These are phyloP conservation scores for Psilocybe sp. DNA, from an alignment of 768 basidiomycete genomes.

Conservation along the genomic window DNA sequence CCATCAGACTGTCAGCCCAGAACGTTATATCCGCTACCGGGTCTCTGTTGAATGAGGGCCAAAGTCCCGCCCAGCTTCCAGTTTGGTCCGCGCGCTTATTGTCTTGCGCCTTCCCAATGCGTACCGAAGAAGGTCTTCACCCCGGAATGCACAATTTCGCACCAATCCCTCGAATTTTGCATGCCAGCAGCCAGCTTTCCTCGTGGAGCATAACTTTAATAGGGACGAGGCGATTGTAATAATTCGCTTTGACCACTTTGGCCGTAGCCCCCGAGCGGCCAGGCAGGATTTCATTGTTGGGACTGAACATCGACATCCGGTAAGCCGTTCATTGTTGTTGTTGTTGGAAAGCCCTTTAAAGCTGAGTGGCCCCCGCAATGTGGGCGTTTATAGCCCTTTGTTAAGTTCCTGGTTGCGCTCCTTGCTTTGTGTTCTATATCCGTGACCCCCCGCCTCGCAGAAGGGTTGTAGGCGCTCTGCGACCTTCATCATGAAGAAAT, in stretches of 20 bases:
- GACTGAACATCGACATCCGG: constrained; percentile 13
- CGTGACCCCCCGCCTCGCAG: neutral
- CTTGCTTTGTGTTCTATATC: neutral
- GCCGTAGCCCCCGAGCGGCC: constrained; percentile 19
- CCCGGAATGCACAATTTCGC: constrained; percentile 29
- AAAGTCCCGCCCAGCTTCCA: constrained; percentile 24
- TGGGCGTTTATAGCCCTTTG: constrained; percentile 8
- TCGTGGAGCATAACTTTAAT: constrained; percentile 36
- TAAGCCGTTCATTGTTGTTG: constrained; percentile 23
- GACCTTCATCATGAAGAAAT: constrained; percentile 26
- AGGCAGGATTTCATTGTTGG: constrained; percentile 29
- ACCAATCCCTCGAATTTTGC: constrained; percentile 24
- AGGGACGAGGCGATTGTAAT: constrained; percentile 21
- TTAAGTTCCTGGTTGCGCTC: constrained; percentile 1
- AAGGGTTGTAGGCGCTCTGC: neutral
- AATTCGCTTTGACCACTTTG: constrained; percentile 21
- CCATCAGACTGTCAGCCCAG: constrained; percentile 26
- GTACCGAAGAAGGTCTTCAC: constrained; percentile 15
- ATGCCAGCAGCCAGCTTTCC: constrained; percentile 25
- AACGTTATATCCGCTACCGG: constrained; percentile 18
- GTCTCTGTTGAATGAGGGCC: constrained; percentile 11
- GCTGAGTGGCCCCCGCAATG: constrained; percentile 7
- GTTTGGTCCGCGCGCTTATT: constrained; percentile 30
- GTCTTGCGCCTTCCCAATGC: constrained; percentile 22
- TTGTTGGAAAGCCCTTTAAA: constrained; percentile 21